Base-by-base conservation (phyloP, 2,329 filamentous ascomycete genomes). In the Clarireedia hainanense region DNA sequence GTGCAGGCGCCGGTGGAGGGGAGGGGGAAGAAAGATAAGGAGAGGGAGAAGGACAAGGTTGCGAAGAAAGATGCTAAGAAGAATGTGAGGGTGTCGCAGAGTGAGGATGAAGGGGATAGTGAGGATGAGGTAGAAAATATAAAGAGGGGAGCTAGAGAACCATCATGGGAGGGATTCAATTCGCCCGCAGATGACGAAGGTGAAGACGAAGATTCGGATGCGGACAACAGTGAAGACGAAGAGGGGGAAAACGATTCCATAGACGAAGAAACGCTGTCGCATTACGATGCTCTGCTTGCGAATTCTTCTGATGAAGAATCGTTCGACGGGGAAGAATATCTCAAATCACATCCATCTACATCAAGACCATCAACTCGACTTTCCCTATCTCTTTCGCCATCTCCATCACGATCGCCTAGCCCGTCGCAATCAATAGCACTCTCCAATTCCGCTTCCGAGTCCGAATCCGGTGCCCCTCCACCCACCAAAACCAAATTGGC, bases 241-340 rank as follows among this genome's bases (percentile, higher is more conserved):
- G 56, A 60, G 30, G 55, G 60, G 20, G 55, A 40, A 26, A 59
- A 59, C 9, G 65, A 63, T 34, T 61, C 63, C 17, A 34, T 64
- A 4, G 65, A 65, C 20, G 64, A 65, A 45, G 65, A 64, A 45
- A 57, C 58, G 20, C 52, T 69, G 23, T 61, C 63, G 17, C 60
- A 59, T 45, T 69, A 66, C 53, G 66, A 69, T 43, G 58, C 59
- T 10, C 60, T 66, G 4, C 40, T 69, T 9, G 67, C 59, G n/a
- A 62, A 58, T 2, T 68, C 65, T 1, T 70, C 67, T 6, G 65
- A 67, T 26, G 67, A 68, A 52, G 66, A 68, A 50, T 63, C 60
- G 46, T 62, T 65, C 30, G 63, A 65, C 26, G 60, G 64, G 55
- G 62, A 64, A 40, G 55, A 58, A 49, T 61, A 63, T 43, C 50